Conservation (phyloP, 2,329 filamentous ascomycete species). For the Talaromyces sp. region DNA sequence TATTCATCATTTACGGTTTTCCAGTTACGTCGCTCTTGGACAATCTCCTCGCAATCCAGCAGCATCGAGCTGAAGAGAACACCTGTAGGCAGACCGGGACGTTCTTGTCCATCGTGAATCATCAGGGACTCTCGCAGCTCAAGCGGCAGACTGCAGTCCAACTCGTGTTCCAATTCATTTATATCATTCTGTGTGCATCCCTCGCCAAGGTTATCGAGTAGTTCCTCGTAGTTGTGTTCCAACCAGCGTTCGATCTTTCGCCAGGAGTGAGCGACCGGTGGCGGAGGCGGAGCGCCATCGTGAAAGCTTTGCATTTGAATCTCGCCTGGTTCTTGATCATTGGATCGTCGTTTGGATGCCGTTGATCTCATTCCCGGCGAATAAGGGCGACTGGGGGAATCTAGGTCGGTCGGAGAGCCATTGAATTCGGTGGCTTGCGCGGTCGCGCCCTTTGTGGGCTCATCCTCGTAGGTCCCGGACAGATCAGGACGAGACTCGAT, state of each 20-base stretch:
- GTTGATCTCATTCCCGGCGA: conserved; percentile 87
- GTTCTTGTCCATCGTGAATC: conserved; percentile 95
- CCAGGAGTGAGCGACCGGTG: conserved; percentile 89
- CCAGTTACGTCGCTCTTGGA: conserved; percentile 98
- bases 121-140: conserved; percentile 91
- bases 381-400: conserved; percentile 71
- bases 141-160: conserved; percentile 90
- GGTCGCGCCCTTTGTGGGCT: conserved; percentile 59
- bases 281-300: conserved; percentile 86
- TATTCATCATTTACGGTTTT: conserved; percentile 89
- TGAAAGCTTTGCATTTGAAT: conserved; percentile 97
- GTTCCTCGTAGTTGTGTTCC: conserved; percentile 92
- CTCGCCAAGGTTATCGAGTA: conserved; percentile 90
- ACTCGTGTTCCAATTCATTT: conserved; percentile 93
- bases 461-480: conserved; percentile 75
- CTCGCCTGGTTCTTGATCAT: conserved; percentile 72
- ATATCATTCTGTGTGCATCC: conserved; percentile 91
- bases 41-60: conserved; percentile 95
- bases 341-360: conserved; percentile 63
- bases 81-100: conserved; percentile 85
- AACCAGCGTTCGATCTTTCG: conserved; percentile 90
- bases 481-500: conserved; percentile 87
- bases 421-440: conserved; percentile 64
- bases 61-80: conserved; percentile 94
- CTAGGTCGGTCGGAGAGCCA: conserved; percentile 56